phyloP scores from a whole-genome alignment of 805 yeast genomes.

The Barnettozyma sp. region DNA sequence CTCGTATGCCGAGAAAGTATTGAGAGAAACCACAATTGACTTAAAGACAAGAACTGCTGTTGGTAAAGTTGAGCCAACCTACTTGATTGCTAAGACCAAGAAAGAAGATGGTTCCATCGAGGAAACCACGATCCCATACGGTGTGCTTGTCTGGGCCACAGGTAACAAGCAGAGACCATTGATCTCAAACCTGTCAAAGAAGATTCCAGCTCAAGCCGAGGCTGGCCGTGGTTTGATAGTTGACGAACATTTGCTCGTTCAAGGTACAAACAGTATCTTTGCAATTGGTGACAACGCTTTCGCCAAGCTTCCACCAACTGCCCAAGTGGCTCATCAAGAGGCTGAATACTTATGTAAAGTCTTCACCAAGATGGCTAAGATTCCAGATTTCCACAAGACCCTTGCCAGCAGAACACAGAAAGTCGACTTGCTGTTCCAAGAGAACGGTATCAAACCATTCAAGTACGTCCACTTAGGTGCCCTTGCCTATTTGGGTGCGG shows the following conservation, averaged over 20 bases:
- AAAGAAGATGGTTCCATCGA: slow-evolving; percentile 57
- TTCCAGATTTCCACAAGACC: slow-evolving; percentile 49
- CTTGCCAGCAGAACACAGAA: slow-evolving; percentile 30
- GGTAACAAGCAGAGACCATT: slow-evolving; percentile 89
- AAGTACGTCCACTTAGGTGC: slow-evolving; percentile 87
- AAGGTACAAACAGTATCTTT: slow-evolving; percentile 70
- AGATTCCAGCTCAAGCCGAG: slow-evolving; percentile 69
- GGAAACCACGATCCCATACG: slow-evolving; percentile 68
- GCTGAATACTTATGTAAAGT: slow-evolving; percentile 74
- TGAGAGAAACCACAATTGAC: slow-evolving; percentile 60
- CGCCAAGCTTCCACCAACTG: slow-evolving; percentile 86
- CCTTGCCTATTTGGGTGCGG: slow-evolving; percentile 88
- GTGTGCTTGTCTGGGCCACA: slow-evolving; percentile 94
- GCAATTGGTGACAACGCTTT: slow-evolving; percentile 95
- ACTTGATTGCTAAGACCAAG: slow-evolving; percentile 64
- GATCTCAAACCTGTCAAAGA: slow-evolving; percentile 55
- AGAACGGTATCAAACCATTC: slow-evolving; percentile 49
- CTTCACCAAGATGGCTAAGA: slow-evolving; percentile 56
- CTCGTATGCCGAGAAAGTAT: slow-evolving; percentile 73
- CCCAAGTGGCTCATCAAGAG: slow-evolving; percentile 95
- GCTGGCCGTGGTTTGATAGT: slow-evolving; percentile 89
- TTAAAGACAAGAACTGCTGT: slow-evolving; percentile 84
- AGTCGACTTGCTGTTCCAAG: slow-evolving; percentile 33
- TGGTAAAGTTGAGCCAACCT: slow-evolving; percentile 67
- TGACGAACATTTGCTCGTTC: slow-evolving; percentile 65